Evolutionary conservation across 768 basidiomycete genomes (phyloP).

Genomic region (Termitomyces sp.): DNA sequence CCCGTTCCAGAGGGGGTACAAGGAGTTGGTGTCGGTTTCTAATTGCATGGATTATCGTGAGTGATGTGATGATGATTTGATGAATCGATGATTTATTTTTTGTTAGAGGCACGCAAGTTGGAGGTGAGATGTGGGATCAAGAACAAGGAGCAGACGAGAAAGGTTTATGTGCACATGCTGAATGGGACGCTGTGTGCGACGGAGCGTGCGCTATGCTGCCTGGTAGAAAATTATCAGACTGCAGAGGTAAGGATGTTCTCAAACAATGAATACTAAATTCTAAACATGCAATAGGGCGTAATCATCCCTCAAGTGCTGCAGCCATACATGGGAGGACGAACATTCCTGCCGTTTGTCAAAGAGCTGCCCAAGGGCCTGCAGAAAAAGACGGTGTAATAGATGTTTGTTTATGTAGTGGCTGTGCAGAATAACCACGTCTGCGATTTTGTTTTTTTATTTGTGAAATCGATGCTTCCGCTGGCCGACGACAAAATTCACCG

Average conservation of each 20-base stretch:
- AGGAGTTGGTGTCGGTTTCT: conserved; percentile 96
- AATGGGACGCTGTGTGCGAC: conserved; percentile 98
- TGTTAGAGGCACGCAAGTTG: conserved; percentile 80
- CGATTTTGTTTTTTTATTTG: too few species aligned
- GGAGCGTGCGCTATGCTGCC: conserved; percentile 91
- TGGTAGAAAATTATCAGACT: conserved; percentile 99
- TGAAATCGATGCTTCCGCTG: conserved; percentile 22
- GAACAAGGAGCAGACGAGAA: conserved; percentile 81
- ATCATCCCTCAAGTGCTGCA: conserved; percentile 84
- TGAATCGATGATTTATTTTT: too few species aligned
- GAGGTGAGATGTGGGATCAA: conserved; percentile 94
- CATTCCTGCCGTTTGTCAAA: conserved; percentile 82
- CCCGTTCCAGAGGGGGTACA: conserved; percentile 94
- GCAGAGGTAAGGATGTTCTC: too few species aligned
- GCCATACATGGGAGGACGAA: conserved; percentile 94
- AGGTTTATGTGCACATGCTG: conserved; percentile 97
- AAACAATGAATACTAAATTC: too few species aligned
- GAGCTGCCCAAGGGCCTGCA: conserved; percentile 32
- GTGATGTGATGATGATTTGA: conserved; percentile 25
- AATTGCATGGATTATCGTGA: conserved; percentile 99
- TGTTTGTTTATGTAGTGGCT: conserved; percentile 11
- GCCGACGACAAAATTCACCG: conserved; percentile 40
- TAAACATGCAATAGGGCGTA: conserved; percentile 30
- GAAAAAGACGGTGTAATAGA: conserved; percentile 32
- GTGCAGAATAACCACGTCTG: conserved; percentile 17